Evolutionary conservation across 73 alveolate species (phyloP), one percentile per base, ranked within the genome.

Genomic region (Symbiodinium pilosum): DNA sequence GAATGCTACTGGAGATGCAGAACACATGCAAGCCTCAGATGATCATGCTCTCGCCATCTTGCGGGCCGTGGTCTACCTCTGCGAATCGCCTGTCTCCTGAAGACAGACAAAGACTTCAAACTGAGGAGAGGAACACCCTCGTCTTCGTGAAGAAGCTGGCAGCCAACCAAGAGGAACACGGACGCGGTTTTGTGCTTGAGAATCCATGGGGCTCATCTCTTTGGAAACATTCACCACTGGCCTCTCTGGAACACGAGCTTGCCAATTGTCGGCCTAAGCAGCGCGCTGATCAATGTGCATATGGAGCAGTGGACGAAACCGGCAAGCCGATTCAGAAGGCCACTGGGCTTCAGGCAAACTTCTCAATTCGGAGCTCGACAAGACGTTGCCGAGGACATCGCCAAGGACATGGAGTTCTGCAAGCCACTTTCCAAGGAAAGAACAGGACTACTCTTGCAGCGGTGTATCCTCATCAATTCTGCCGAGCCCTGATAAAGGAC

Each of bases 231-330:
- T 18, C 59, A 20, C 34, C 38, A 0, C 16, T 81, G 28, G 32
- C 43, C 39, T 4, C 38, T 0, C 59, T 38, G 39, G 38, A 38
- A 21, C 0, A 26, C 21, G 88, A 88, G 18, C 4, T 88, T 4
- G 83, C 86, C 0, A 71, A 44, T 0, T 41, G 71, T 3, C 34
- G 40, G 4, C 44, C 43, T 0, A 3, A 36, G 7, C 44, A 9
- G 36, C 81, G 95, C 21, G 64, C 95, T 2, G 95, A 88, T 12
- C 95, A 88, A 34, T 88, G 95, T 26, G 18, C 30, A 0, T 88
- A 28, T 64, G 95, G 95, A 0, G 68, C 87, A 0, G 43, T 28
- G 4, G 86, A 88, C 18, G 95, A 64, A 38, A 2, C 21, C 9
- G 8, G 43, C 7, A 2, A 1, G 18, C 95, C 95, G 9, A 30